Base-by-base conservation (phyloP, 805 yeast genomes). In the Pichia rugopelliculosa region DNA sequence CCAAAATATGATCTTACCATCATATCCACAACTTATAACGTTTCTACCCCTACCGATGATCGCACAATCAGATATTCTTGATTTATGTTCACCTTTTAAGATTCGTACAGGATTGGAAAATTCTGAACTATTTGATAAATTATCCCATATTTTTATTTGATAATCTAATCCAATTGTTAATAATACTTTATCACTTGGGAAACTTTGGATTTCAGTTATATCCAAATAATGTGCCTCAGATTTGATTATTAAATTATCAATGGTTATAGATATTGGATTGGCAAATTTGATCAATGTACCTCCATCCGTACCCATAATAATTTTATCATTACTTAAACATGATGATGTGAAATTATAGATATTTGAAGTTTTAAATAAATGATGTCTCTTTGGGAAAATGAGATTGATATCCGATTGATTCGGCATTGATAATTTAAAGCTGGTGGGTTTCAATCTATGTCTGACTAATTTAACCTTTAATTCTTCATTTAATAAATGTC, bases 41-140 rank as follows among this genome's bases (percentile, higher is more conserved):
- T 85, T 84, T 37, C 91, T 66, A 1, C 95, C 95, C 17, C 76
- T 65, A 0, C 80, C 89, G 18, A 85, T 65, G 51, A 82, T 55
- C 3, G 62, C 71, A 2, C 77, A 50, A 52, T 71, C 82, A 2
- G 77, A 74, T 12, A 82, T 67, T 13, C 71, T 63, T 3, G 62
- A 62, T 23, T 58, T 72, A 51, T 82, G 90, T 6, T 76, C 77
- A 11, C 50, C 49, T 3, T 49, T 48, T 52, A 83, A 71, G 0
- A 73, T 67, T 45, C 89, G 64, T 0, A 79, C 76, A 43, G 71
- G 70, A 0, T 71, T 50, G 0, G 80, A 11, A 36, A 36, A 36
- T 2, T 39, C 21, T 6, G 13, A 17, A 12, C 22, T 10, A 11
- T 6, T 80, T 46, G 69, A 72, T 0, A 51, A 51, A 2, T 71